These are phyloP conservation scores for Teunomyces stri DNA, from an alignment of 805 yeast species.

Conservation along the genomic window DNA sequence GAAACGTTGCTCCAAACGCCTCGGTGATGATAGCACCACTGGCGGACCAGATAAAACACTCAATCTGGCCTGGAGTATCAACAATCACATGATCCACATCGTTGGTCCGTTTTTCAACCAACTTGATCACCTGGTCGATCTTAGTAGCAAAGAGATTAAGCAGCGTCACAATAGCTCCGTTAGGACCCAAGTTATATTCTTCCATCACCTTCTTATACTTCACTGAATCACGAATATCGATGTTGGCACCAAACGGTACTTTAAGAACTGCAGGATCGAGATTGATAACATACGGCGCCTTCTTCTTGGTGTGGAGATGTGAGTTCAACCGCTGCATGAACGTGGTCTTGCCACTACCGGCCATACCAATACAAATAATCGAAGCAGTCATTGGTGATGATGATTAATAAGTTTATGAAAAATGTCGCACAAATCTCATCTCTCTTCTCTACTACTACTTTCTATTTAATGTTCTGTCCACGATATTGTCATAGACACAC, in stretches of 20 bases:
- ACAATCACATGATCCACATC: slow-evolving; percentile 67
- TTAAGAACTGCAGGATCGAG: slow-evolving; percentile 94
- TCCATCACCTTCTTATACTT: slow-evolving; percentile 97
- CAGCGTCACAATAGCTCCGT: slow-evolving; percentile 97
- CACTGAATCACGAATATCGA: slow-evolving; percentile 94
- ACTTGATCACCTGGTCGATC: slow-evolving; percentile 87
- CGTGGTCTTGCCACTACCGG: slow-evolving; percentile 90
- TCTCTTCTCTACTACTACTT: background rate
- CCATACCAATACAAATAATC: slow-evolving; percentile 50
- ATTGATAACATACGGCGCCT: slow-evolving; percentile 88
- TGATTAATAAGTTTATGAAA: background rate
- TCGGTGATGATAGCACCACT: slow-evolving; percentile 96
- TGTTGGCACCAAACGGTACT: slow-evolving; percentile 91
- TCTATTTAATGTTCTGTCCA: slow-evolving; percentile 46
- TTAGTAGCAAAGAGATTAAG: slow-evolving; percentile 89
- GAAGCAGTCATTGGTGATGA: slow-evolving; percentile 28
- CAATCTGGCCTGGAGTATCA: slow-evolving; percentile 99
- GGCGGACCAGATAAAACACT: slow-evolving; percentile 98
- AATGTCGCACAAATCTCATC: no score
- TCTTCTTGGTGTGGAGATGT: slow-evolving; percentile 69
- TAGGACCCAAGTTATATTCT: slow-evolving; percentile 91
- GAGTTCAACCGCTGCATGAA: slow-evolving; percentile 94
- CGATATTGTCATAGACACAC: slow-evolving; percentile 55
- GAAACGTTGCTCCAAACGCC: slow-evolving; percentile 92
- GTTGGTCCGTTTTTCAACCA: slow-evolving; percentile 75